Conservation (phyloP, 305 asterid species). For the Fraxinus nigra region DNA sequence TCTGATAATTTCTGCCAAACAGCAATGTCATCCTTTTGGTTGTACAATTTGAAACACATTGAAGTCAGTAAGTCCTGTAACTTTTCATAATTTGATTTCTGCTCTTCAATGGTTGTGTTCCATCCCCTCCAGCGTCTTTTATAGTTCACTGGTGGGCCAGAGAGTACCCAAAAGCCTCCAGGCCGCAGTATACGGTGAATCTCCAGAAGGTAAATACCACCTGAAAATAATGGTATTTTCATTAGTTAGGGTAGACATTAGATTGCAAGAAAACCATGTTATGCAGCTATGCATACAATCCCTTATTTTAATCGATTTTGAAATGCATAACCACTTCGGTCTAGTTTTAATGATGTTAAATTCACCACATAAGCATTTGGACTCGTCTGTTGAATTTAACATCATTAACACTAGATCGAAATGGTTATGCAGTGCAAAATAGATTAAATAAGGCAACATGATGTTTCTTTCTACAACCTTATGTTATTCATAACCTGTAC, state of each 20-base stretch:
- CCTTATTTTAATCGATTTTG: background rate
- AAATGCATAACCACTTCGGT: background rate
- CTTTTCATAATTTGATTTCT: conserved; percentile 49
- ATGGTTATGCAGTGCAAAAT: background rate
- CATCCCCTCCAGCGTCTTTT: conserved; percentile 57
- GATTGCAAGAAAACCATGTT: background rate
- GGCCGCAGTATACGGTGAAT: conserved; percentile 52
- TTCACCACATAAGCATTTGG: background rate
- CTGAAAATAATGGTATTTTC: conserved; percentile 27
- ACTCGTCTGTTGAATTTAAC: background rate
- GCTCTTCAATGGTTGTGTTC: conserved; percentile 52
- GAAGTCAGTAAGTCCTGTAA: conserved; percentile 47
- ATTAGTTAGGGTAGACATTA: background rate
- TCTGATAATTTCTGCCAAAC: conserved; percentile 51
- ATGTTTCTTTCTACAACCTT: background rate
- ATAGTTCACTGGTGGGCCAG: conserved; percentile 60
- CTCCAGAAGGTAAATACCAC: conserved; percentile 59
- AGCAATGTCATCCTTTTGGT: conserved; percentile 53
- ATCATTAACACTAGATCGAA: background rate
- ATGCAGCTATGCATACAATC: background rate
- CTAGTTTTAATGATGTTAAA: background rate
- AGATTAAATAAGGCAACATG: background rate
- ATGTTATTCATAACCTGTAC: background rate
- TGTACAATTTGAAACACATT: conserved; percentile 49
- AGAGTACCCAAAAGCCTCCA: conserved; percentile 61